Percentiles rank a stretch among this genome's conserved stretches.
Evolutionary conservation across 305 asterid species (phyloP).

Genomic region (Petunia hybrid): DNA sequence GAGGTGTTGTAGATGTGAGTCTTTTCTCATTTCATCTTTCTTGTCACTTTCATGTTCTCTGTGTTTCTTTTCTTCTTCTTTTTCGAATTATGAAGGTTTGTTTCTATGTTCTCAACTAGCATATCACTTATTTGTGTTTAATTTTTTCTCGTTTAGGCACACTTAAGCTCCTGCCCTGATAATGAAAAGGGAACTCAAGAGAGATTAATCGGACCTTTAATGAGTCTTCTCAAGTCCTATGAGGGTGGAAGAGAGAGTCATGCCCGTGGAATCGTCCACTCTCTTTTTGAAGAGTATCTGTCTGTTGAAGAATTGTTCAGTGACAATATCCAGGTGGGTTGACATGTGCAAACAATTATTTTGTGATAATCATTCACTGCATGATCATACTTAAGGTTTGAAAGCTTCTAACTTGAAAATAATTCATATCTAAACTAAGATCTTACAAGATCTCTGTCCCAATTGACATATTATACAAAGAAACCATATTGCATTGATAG

Average conservation of each 20-base stretch:
- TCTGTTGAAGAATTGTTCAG: constrained; percentile 92
- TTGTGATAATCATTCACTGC: constrained; percentile 19
- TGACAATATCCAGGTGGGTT: constrained; percentile 86
- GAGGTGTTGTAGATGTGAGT: constrained; percentile 82
- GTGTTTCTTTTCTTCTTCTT: constrained; percentile 7
- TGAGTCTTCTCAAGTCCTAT: constrained; percentile 91
- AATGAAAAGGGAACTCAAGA: constrained; percentile 96
- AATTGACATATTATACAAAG: too few species aligned
- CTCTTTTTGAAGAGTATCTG: constrained; percentile 88
- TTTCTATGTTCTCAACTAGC: neutral
- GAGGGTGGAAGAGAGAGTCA: constrained; percentile 99
- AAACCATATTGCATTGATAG: too few species aligned
- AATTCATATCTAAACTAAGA: too few species aligned
- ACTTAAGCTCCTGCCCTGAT: constrained; percentile 65
- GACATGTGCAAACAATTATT: constrained; percentile 10
- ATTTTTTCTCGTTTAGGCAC: constrained; percentile 56
- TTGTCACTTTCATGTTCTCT: too few species aligned
- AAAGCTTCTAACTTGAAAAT: neutral
- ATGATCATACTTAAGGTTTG: neutral
- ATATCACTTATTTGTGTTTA: constrained; percentile 1
- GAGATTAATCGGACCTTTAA: constrained; percentile 85
- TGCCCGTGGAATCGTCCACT: constrained; percentile 90
- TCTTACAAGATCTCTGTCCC: too few species aligned
- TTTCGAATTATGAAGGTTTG: neutral
- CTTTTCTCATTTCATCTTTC: constrained; percentile 30